Base-by-base conservation (phyloP, 176 grass and related monocot species). In the Zea mays region DNA sequence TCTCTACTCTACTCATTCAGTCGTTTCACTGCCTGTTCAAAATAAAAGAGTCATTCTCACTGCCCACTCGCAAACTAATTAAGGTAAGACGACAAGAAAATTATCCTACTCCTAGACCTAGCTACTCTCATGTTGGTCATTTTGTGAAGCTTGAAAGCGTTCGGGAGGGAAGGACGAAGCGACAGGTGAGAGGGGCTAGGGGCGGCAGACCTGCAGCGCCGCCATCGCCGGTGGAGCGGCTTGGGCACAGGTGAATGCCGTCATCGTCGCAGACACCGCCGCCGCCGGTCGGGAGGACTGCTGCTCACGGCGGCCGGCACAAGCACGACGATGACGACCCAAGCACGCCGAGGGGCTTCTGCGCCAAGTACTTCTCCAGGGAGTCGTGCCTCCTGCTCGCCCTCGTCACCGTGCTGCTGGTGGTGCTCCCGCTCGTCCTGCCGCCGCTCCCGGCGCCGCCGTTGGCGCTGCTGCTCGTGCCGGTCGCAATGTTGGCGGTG, bases 361-460 rank as follows among this genome's bases (percentile, higher is more conserved):
- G 56, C 47, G 33, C 88, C 39, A 93, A 75, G 17, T 93, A 93
- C 79, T 93, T 90, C 79, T 67, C 80, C 41, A 59, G 65, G 14
- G 39, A 85, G 65, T 73, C 91, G 19, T 76, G 77, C 62, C 62
- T 82, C 5, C 82, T 93, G 48, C 82, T 93, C 16, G 51, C 70
- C 50, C 42, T 80, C 59, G 12, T 93, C 39, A 71, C 91, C 35
- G 48, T 86, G 39, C 84, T 80, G 10, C 72, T 93, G 67, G 66
- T 93, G 69, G 49, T 90, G 66, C 91, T 93, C 13, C 91, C 91
- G 38, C 81, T 88, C 62, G 46, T 88, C 34, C 71, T 93, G 33
- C 91, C 91, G 8, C 88, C 91, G n/a, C 86, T 93, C 56, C 75
- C 79, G 19, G 85, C 91, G n/a, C 91, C 91, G 15, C 91, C 91